Evolutionary conservation across 2,329 filamentous ascomycete genomes (phyloP).

Genomic region (Apiospora phragmitis): DNA sequence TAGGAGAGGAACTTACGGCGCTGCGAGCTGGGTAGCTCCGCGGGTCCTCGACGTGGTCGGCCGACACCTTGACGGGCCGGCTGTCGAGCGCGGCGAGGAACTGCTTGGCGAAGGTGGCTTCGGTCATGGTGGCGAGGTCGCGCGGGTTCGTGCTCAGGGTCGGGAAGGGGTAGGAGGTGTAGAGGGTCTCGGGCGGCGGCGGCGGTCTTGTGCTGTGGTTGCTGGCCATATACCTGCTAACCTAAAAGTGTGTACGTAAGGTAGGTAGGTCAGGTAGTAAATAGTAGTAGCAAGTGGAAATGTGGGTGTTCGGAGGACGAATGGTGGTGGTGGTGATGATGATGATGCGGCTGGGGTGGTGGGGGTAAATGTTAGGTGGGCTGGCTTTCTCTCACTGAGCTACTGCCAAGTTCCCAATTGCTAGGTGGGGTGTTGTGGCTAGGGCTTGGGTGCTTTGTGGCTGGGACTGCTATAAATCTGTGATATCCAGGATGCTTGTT

Average conservation of each 20-base stretch:
- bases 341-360: neutral
- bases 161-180: constrained; percentile 20
- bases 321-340: neutral
- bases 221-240: neutral
- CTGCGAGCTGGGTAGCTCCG: constrained; percentile 73
- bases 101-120: constrained; percentile 79
- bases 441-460: neutral
- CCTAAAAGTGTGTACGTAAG: neutral
- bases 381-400: neutral
- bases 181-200: constrained; percentile 9
- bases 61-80: constrained; percentile 76
- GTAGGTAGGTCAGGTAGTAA: neutral
- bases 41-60: constrained; percentile 88
- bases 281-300: neutral
- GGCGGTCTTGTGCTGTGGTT: neutral
- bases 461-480: neutral
- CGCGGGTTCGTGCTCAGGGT: constrained; percentile 2
- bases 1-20: constrained; percentile 59
- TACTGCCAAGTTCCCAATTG: neutral
- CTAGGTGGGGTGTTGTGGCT: neutral
- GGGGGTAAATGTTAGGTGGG: neutral
- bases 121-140: constrained; percentile 62
- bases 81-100: constrained; percentile 82
- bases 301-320: neutral
- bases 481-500: neutral